A percentile compares a stretch with the other conserved stretches of the same genome.
These are phyloP conservation scores for Aspergillus ustus DNA, from an alignment of 2,329 filamentous ascomycete species.

Conservation along the genomic window DNA sequence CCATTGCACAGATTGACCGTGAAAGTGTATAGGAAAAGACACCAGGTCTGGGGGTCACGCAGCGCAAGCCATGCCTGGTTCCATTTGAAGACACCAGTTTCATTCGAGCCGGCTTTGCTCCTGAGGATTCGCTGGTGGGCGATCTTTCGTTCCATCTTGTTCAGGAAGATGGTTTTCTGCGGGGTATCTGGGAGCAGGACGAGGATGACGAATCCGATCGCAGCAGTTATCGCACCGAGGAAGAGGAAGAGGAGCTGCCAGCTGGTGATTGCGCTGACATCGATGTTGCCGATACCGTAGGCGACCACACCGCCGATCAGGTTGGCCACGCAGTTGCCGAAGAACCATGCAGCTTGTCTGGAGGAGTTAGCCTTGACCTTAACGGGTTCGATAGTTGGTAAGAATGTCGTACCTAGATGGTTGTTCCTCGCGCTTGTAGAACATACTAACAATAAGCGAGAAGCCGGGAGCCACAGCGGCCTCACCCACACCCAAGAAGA, in stretches of 20 bases:
- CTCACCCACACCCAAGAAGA: conserved; percentile 39
- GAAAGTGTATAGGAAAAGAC: conserved; percentile 37
- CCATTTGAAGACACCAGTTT: conserved; percentile 49
- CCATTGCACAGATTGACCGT: conserved; percentile 41
- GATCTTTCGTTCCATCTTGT: conserved; percentile 47
- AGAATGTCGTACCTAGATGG: conserved; percentile 30
- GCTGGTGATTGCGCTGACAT: conserved; percentile 22
- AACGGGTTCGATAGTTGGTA: too few species aligned
- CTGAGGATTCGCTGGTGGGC: conserved; percentile 57
- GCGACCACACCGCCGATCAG: conserved; percentile 36
- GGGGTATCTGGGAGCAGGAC: conserved; percentile 36
- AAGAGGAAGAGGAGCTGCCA: conserved; percentile 40
- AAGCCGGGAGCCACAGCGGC: conserved; percentile 40
- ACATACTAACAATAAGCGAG: conserved; percentile 44
- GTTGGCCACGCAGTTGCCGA: conserved; percentile 38
- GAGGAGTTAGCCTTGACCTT: too few species aligned
- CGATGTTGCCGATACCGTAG: conserved; percentile 34
- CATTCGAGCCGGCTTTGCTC: conserved; percentile 60
- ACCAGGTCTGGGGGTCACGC: conserved; percentile 39
- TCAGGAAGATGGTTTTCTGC: conserved; percentile 48
- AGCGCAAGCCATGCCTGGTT: conserved; percentile 45
- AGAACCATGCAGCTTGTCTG: conserved; percentile 41
- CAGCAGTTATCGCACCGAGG: conserved; percentile 35
- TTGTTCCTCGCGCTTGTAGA: conserved; percentile 40
- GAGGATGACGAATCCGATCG: conserved; percentile 24